These are phyloP conservation scores for Neurospora crassa DNA, from an alignment of 2,329 filamentous ascomycete species.

Conservation along the genomic window DNA sequence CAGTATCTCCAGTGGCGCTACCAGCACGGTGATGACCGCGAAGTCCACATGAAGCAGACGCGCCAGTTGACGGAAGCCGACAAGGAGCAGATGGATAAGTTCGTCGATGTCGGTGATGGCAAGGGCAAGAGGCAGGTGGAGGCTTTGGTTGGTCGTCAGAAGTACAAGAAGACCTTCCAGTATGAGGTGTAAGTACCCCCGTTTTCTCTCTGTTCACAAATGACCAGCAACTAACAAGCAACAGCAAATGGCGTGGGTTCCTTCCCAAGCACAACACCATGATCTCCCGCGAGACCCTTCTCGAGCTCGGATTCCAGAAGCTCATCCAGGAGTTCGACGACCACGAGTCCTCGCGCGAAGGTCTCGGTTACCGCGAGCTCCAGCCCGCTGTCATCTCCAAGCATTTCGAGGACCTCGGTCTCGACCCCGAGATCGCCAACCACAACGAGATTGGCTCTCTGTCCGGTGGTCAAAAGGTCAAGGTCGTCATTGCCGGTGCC, in stretches of 20 bases:
- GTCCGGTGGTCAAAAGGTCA: conserved; percentile 96
- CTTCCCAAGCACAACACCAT: conserved; percentile 90
- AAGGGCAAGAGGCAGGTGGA: conserved; percentile 71
- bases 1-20: conserved; percentile 99
- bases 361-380: conserved; percentile 88
- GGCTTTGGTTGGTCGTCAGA: conserved; percentile 86
- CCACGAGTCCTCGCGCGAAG: conserved; percentile 96
- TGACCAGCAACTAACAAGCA: conserved; percentile 18
- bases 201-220: not conserved
- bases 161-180: conserved; percentile 98
- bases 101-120: conserved; percentile 76
- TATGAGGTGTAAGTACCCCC: conserved; percentile 68
- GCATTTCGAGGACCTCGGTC: conserved; percentile 93
- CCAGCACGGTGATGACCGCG: conserved; percentile 90
- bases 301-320: conserved; percentile 82
- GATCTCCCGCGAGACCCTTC: conserved; percentile 84
- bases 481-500: conserved; percentile 90
- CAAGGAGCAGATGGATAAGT: conserved; percentile 83
- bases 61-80: conserved; percentile 80
- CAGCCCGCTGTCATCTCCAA: conserved; percentile 91
- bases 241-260: conserved; percentile 78
- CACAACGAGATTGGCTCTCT: conserved; percentile 97
- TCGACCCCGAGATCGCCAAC: conserved; percentile 96
- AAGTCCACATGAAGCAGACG: conserved; percentile 96
- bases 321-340: conserved; percentile 97